Evolutionary conservation across 129 eudicot species (phyloP).

Genomic region (Escallonia herrerae): DNA sequence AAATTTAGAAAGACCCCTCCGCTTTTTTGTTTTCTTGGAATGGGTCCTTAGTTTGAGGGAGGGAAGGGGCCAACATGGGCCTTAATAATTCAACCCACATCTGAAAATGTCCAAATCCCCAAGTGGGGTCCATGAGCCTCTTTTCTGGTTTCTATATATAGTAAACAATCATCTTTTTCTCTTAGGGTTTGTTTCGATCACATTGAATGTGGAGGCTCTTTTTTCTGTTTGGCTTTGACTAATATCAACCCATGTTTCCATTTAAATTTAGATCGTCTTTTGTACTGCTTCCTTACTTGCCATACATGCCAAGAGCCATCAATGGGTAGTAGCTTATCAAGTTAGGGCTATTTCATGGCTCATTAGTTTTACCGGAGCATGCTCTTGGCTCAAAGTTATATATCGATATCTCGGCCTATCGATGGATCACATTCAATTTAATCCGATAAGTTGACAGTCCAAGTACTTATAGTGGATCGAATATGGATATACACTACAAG

Average conservation of each 20-base stretch:
- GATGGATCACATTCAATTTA: too few relatives aligned
- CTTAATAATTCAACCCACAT: conserved; percentile 7
- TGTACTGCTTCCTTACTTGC: not conserved
- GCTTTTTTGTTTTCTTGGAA: not conserved
- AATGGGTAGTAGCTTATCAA: not conserved
- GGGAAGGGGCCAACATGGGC: conserved; percentile 16
- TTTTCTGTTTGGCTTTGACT: conserved; percentile 8
- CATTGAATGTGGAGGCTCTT: conserved; percentile 11
- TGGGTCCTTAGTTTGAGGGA: conserved; percentile 4
- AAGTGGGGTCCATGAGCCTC: conserved; percentile 21
- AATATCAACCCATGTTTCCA: not conserved
- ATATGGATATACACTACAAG: too few relatives aligned
- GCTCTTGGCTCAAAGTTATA: too few relatives aligned
- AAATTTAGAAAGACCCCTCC: conserved; percentile 13
- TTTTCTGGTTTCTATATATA: conserved; percentile 22
- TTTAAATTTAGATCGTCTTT: not conserved
- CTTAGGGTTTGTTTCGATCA: conserved; percentile 1
- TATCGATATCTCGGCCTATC: too few relatives aligned
- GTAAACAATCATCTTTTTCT: conserved; percentile 9
- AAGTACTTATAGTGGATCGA: too few relatives aligned
- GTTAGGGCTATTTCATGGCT: too few relatives aligned
- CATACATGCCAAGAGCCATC: not conserved
- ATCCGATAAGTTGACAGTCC: too few relatives aligned
- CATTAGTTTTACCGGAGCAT: too few relatives aligned
- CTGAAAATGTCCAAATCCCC: conserved; percentile 12